phyloP scores from a whole-genome alignment of 495 filamentous ascomycete species.

The Melanomma pulvis-pyrius region DNA sequence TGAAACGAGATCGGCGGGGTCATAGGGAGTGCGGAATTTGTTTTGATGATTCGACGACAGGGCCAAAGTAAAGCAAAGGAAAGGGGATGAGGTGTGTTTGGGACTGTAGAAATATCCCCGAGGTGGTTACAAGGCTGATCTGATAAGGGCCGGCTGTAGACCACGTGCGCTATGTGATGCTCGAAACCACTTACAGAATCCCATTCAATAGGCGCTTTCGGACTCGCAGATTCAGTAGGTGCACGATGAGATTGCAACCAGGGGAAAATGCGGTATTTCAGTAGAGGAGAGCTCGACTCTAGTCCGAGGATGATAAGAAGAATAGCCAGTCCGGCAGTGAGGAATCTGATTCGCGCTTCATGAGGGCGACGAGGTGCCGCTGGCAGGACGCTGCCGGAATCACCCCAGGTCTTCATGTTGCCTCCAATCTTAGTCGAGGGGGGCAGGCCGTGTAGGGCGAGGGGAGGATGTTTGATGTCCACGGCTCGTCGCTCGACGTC shows the following conservation, averaged over 20 bases:
- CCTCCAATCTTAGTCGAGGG: not conserved
- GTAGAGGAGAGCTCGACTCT: not conserved
- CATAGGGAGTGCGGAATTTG: not conserved
- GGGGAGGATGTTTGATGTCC: not conserved
- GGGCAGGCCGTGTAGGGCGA: not conserved
- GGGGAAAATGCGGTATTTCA: not conserved
- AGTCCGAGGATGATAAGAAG: constrained; percentile 1
- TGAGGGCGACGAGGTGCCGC: not conserved
- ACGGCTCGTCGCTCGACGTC: not conserved
- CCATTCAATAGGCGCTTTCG: not conserved
- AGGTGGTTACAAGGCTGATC: not conserved
- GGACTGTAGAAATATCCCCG: not conserved
- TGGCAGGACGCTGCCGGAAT: not conserved
- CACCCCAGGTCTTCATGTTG: not conserved
- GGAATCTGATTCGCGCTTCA: not conserved
- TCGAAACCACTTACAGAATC: not conserved
- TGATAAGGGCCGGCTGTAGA: not conserved
- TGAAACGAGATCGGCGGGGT: not conserved
- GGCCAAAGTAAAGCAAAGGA: not conserved
- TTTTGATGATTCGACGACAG: not conserved
- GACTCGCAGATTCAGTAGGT: not conserved
- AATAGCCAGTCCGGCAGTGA: not conserved
- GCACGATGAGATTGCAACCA: too few relatives aligned
- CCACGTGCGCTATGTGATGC: not conserved
- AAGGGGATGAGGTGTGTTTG: not conserved